phyloP scores from a whole-genome alignment of 2,329 filamentous ascomycete genomes.

The Metarhizium album region DNA sequence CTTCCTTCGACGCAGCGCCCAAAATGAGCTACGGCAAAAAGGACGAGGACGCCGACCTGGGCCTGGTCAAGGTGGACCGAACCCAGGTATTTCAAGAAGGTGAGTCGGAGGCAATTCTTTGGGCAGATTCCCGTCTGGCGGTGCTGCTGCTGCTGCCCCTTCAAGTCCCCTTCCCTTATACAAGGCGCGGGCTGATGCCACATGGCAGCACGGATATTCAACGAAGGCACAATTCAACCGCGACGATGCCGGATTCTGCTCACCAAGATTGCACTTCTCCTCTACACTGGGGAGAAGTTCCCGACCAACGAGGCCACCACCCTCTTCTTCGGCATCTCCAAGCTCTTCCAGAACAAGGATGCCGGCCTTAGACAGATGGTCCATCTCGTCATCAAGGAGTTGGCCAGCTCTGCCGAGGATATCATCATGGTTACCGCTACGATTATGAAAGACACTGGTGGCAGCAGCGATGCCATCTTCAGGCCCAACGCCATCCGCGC shows the following conservation, averaged over 20 bases:
- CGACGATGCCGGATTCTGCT: slow-evolving; percentile 95
- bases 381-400: slow-evolving; percentile 94
- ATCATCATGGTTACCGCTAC: slow-evolving; percentile 99
- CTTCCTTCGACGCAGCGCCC: slow-evolving; percentile 28
- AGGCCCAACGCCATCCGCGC: slow-evolving; percentile 93
- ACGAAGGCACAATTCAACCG: slow-evolving; percentile 91
- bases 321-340: slow-evolving; percentile 97
- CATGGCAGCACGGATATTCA: slow-evolving; percentile 79
- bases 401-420: slow-evolving; percentile 90
- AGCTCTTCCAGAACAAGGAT: slow-evolving; percentile 99
- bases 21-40: slow-evolving; percentile 97
- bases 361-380: slow-evolving; percentile 97
- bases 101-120: slow-evolving; percentile 32
- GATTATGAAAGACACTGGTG: slow-evolving; percentile 98
- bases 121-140: slow-evolving; percentile 7
- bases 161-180: not conserved
- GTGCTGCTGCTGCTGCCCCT: not conserved
- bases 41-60: slow-evolving; percentile 92
- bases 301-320: slow-evolving; percentile 94
- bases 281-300: slow-evolving; percentile 96
- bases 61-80: slow-evolving; percentile 93
- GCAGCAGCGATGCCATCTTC: slow-evolving; percentile 87
- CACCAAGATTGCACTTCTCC: slow-evolving; percentile 90
- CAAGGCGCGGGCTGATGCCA: slow-evolving; percentile 3
- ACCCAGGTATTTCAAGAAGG: slow-evolving; percentile 99